Evolutionary conservation across 2,329 filamentous ascomycete species (phyloP), one percentile per base, ranked within the genome.

Genomic region (Rasamsonia emersonii): DNA sequence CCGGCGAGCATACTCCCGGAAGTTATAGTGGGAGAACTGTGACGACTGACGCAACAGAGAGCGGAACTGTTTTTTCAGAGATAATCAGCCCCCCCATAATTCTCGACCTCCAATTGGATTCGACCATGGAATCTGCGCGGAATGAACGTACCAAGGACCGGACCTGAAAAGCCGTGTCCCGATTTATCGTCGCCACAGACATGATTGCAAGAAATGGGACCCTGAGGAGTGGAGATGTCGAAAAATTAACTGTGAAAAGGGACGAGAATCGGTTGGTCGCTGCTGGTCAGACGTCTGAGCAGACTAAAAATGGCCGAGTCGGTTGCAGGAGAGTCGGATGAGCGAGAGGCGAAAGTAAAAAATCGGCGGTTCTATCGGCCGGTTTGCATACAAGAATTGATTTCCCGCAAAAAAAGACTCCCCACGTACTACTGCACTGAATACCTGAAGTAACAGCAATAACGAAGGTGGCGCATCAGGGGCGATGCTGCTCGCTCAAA

Each of bases 21-120:
- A 98, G 66, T 96, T 98, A 70, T 96, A 98, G 47, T 82, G 77
- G 41, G 86, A 76, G 61, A 98, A 96, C 54, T 94, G 83, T 40
- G 73, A 71, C 41, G 86, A 79, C 59, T 91, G 82, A 48, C 88
- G 82, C 51, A 96, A 70, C 49, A 98, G 70, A 53, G 89, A 89
- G 45, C 91, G 88, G 64, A 94, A 96, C 88, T 94, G 42, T 31
- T 19, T 3, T 16, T 6, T 21, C 17, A 28, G 6, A 28, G 9
- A 19, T 23, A 15, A 18, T 30, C 16, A 30, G 28, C 13, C 10
- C 14, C 21, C 16, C 9, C 14, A 13, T 19, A 5, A 30, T 28
- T n/a, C 24, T 14, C 7, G 6, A 16, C 15, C 18, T 11, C 21
- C 17, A 20, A 14, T 30, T 30, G 28, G n/a, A n/a, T n/a, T n/a